Evolutionary conservation across 202 grass and related monocot genomes (phyloP).

Genomic region (Elaeis oleifera): DNA sequence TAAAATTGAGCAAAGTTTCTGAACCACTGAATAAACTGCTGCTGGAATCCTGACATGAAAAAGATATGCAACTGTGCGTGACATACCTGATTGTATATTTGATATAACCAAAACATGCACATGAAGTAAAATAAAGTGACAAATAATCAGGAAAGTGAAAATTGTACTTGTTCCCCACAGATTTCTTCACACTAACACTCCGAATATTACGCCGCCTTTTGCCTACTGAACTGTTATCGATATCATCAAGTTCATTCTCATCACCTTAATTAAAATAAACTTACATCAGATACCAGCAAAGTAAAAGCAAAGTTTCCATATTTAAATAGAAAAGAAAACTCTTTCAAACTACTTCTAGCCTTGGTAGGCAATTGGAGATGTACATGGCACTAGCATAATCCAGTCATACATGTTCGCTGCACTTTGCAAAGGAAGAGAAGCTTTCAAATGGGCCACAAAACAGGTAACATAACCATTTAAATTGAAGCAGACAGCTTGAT

Average conservation of each 20-base stretch:
- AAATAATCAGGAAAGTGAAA: slow-evolving; percentile 14
- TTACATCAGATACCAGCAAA: too few species aligned
- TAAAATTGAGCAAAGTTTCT: slow-evolving; percentile 96
- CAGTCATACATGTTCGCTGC: too few species aligned
- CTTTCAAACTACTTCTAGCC: too few species aligned
- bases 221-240: slow-evolving; percentile 50
- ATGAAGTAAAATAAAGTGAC: slow-evolving; percentile 18
- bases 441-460: too few species aligned
- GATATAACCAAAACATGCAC: slow-evolving; percentile 9
- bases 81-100: background rate
- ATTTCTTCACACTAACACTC: slow-evolving; percentile 57
- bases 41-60: slow-evolving; percentile 54
- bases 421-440: too few species aligned
- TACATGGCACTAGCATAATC: too few species aligned
- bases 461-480: background rate
- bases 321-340: too few species aligned
- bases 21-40: slow-evolving; percentile 57
- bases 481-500: background rate
- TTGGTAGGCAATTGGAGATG: too few species aligned
- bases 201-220: slow-evolving; percentile 64
- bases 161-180: slow-evolving; percentile 63
- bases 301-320: too few species aligned
- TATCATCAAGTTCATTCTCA: slow-evolving; percentile 36
- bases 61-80: slow-evolving; percentile 25
- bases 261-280: slow-evolving; percentile 53